Evolutionary conservation across 106 monocot genomes (phyloP), one percentile per base, ranked within the genome.

Genomic region (Platanthera guangdongensis): DNA sequence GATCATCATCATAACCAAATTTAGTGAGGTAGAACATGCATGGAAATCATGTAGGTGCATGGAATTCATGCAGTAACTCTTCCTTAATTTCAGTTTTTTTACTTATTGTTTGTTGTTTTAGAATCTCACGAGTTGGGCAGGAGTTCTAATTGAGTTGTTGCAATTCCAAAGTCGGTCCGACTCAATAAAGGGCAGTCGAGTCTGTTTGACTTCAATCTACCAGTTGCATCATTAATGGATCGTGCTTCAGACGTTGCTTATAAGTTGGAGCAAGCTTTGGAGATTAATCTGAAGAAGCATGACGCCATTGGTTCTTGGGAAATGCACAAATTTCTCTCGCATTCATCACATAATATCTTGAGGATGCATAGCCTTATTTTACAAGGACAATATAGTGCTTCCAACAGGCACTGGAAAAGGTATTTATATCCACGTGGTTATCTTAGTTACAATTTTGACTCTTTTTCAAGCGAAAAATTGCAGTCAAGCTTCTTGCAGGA

Each of bases 301-400:
- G 89, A 93, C 57, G 69, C 90, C 1, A 76, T 97, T 93, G 96
- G 93, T 90, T 87, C 79, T 78, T 97, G 69, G 96, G 96, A 14
- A 97, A 97, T 77, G 93, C 96, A n/a, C n/a, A n/a, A n/a, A n/a
- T n/a, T n/a, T n/a, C n/a, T n/a, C n/a, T n/a, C n/a, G n/a, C n/a
- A n/a, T n/a, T n/a, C n/a, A n/a, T n/a, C n/a, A n/a, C n/a, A n/a
- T n/a, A n/a, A n/a, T n/a, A n/a, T n/a, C n/a, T n/a, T n/a, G n/a
- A n/a, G n/a, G n/a, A n/a, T n/a, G n/a, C n/a, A n/a, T n/a, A n/a
- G n/a, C n/a, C n/a, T n/a, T n/a, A n/a, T n/a, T n/a, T n/a, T n/a
- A n/a, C n/a, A n/a, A n/a, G n/a, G n/a, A n/a, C n/a, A n/a, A n/a
- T n/a, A n/a, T n/a, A n/a, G n/a, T n/a, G n/a, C n/a, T n/a, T n/a